Percentiles rank a stretch among this genome's conserved stretches.
Evolutionary conservation across 2,329 filamentous ascomycete species (phyloP).

Genomic region (Aureobasidium leucospermi): DNA sequence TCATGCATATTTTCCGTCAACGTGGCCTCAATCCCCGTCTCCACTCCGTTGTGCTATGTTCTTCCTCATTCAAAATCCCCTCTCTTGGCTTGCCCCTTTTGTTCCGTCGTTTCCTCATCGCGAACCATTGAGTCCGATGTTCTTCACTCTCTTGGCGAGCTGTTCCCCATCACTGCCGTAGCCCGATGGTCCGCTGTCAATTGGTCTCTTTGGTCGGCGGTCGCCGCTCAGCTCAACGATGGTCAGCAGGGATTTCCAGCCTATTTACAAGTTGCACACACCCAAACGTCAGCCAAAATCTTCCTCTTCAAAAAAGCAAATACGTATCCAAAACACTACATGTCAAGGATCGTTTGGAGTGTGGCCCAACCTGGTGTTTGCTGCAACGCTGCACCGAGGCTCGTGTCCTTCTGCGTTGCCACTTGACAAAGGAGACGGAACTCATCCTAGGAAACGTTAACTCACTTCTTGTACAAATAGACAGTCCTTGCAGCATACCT

Average conservation of each 20-base stretch:
- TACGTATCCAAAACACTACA: constrained; percentile 25
- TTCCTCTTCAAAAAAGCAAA: constrained; percentile 16
- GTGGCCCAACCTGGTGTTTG: constrained; percentile 91
- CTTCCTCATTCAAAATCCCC: not conserved
- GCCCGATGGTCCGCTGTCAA: not conserved
- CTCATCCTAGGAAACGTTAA: constrained; percentile 61
- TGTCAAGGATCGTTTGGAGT: constrained; percentile 73
- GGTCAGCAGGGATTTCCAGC: constrained; percentile 54
- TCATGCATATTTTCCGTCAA: not conserved
- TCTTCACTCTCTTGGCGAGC: constrained; percentile 25
- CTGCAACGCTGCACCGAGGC: constrained; percentile 74
- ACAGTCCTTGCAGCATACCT: constrained; percentile 50
- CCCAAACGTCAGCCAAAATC: constrained; percentile 17
- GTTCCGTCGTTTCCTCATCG: not conserved
- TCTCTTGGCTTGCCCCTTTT: not conserved
- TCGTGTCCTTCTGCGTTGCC: constrained; percentile 71
- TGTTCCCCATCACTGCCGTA: constrained; percentile 18
- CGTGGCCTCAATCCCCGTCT: not conserved
- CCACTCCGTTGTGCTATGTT: not conserved
- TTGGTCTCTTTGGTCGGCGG: constrained; percentile 57
- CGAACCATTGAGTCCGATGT: constrained; percentile 16
- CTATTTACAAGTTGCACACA: constrained; percentile 19
- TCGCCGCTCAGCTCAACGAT: constrained; percentile 97
- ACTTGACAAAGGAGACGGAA: constrained; percentile 78
- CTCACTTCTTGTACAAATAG: not conserved